phyloP scores from a whole-genome alignment of 2,329 filamentous ascomycete genomes.

The Cryphonectria carpinicola region DNA sequence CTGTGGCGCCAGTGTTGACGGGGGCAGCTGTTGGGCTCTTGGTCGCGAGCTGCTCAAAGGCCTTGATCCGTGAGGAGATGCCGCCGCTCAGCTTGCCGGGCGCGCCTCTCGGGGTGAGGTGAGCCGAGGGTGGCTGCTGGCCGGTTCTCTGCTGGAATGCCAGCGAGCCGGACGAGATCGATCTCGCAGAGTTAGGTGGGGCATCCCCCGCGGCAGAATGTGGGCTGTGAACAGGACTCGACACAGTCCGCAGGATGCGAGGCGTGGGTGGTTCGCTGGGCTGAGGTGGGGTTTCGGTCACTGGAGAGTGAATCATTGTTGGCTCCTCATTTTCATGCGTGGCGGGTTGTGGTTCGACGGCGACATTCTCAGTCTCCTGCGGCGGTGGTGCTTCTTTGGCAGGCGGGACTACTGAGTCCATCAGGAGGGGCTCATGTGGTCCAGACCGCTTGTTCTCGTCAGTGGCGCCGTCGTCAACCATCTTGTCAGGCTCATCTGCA shows the following conservation, averaged over 20 bases:
- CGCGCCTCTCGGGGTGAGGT: constrained; percentile 60
- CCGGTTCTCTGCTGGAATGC: constrained; percentile 59
- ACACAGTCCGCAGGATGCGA: constrained; percentile 51
- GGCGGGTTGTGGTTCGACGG: constrained; percentile 83
- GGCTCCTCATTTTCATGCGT: constrained; percentile 80
- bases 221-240: constrained; percentile 52
- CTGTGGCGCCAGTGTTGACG: constrained; percentile 33
- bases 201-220: constrained; percentile 51
- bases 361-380: constrained; percentile 78
- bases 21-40: constrained; percentile 34
- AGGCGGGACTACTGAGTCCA: constrained; percentile 47
- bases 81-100: constrained; percentile 85
- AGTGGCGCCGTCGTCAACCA: constrained; percentile 36
- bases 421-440: constrained; percentile 60
- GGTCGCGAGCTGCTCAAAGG: constrained; percentile 77
- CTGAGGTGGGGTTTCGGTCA: constrained; percentile 33
- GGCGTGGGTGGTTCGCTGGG: constrained; percentile 38
- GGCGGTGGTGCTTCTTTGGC: constrained; percentile 43
- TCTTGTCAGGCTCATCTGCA: constrained; percentile 27
- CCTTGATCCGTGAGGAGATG: constrained; percentile 94
- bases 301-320: constrained; percentile 58
- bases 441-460: constrained; percentile 38
- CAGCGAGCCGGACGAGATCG: constrained; percentile 58
- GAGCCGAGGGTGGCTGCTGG: constrained; percentile 47
- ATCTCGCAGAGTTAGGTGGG: constrained; percentile 52